Evolutionary conservation across 1,284 basidiomycete genomes (phyloP).

Genomic region (Melampsora occidentalis): DNA sequence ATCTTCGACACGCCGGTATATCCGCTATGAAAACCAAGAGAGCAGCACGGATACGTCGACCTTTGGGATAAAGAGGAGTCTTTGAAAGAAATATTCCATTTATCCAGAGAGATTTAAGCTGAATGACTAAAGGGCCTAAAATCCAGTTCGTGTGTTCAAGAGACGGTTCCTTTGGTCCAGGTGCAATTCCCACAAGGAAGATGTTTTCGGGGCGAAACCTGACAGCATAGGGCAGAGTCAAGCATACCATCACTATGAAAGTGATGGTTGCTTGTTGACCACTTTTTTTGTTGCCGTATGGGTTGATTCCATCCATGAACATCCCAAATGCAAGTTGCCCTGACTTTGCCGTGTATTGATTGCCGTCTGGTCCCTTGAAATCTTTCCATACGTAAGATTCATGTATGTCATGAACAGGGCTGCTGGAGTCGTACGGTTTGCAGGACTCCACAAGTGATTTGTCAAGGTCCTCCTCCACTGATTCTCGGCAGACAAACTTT

Average conservation of each 20-base stretch:
- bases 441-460: background rate
- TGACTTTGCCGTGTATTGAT: background rate
- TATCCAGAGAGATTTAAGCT: constrained; percentile 3
- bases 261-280: background rate
- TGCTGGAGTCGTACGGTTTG: background rate
- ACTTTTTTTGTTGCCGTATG: background rate
- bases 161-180: constrained; percentile 54
- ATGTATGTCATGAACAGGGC: background rate
- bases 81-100: background rate
- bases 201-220: constrained; percentile 45
- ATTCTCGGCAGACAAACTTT: background rate
- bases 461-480: background rate
- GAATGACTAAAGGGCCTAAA: background rate
- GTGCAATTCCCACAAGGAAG: constrained; percentile 51
- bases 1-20: background rate
- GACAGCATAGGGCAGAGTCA: constrained; percentile 37
- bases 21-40: background rate
- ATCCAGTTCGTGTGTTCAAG: constrained; percentile 45
- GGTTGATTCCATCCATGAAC: constrained; percentile 12
- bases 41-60: background rate
- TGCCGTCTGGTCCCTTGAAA: background rate
- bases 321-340: background rate
- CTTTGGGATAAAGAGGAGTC: background rate
- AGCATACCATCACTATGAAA: background rate
- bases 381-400: background rate